Base-by-base conservation (phyloP, 441 rosid genomes). In the Raphanus hybrid region DNA sequence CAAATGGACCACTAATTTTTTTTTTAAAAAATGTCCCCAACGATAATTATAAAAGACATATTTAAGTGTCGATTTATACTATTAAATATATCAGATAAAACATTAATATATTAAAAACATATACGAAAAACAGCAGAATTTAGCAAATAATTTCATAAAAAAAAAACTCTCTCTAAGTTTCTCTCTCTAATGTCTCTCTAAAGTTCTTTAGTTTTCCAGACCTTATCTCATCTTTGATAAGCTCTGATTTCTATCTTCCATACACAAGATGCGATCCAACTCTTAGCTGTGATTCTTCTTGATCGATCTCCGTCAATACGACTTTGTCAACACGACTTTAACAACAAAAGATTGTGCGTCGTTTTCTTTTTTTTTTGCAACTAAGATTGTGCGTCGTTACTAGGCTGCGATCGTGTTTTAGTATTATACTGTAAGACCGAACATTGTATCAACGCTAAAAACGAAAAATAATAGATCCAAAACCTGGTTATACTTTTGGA, bases 1-100 rank as follows among this genome's bases (percentile, higher is more conserved):
- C 60, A 76, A 63, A 52, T 63, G 73, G 78, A 60, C 73, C 48
- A 75, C 39, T 45, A 34, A 58, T 57, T 5, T 3, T 29, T 3
- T 29, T 29, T 48, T 57, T 45, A n/a, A 10, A 14, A 23, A 37
- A 15, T 68, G 69, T 63, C 48, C 7, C 35, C 69, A 50, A 52
- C 4, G 6, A 62, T 26, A 50, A 29, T 34, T 62, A 14, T 35
- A 58, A 18, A 69, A 52, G 39, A 18, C 5, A 39, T 8, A 48
- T 48, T 43, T 43, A 43, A 43, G 14, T 43, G 14, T 43, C 52
- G 52, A 43, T 43, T 43, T 43, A 11, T 43, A 43, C 52, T 43
- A 43, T 43, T 43, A 43, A 43, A 11, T 43, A 43, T 43, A 43
- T 43, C 2, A 43, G 14, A 12, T 43, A 43, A 43, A 43, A 43